Conservation (phyloP, 495 filamentous ascomycete genomes). For the Hypoxylon intermedium region DNA sequence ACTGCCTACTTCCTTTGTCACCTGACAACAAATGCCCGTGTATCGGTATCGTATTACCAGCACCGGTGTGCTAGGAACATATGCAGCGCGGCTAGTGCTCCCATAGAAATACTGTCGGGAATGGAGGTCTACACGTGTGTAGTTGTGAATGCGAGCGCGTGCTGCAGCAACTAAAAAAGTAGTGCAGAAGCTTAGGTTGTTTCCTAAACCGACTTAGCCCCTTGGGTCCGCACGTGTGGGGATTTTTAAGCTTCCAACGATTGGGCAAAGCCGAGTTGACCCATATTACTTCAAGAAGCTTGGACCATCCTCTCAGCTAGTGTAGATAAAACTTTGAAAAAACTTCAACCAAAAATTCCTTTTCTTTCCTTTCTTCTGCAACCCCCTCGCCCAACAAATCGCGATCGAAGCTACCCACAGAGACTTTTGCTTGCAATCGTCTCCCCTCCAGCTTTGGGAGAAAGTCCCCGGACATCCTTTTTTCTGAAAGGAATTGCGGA, state of each 20-base stretch:
- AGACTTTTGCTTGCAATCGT: slow-evolving; percentile 56
- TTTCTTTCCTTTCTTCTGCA: slow-evolving; percentile 48
- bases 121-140: neutral
- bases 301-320: neutral
- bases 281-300: neutral
- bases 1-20: too few species aligned
- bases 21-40: too few species aligned
- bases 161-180: neutral
- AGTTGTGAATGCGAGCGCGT: neutral
- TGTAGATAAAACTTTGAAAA: slow-evolving; percentile 1
- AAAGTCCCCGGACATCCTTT: slow-evolving; percentile 99
- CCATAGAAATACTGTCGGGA: too few species aligned
- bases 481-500: slow-evolving; percentile 71
- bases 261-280: too few species aligned
- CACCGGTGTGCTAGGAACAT: too few species aligned
- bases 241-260: neutral
- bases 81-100: too few species aligned
- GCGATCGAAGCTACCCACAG: slow-evolving; percentile 99
- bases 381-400: slow-evolving; percentile 98
- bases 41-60: too few species aligned
- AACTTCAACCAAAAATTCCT: slow-evolving; percentile 5
- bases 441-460: slow-evolving; percentile 83
- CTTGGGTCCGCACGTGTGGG: too few species aligned
- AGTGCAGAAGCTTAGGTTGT: too few species aligned
- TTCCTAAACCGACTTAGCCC: too few species aligned